phyloP scores from a whole-genome alignment of 1,284 basidiomycete genomes.

The Macrocybe sp. region DNA sequence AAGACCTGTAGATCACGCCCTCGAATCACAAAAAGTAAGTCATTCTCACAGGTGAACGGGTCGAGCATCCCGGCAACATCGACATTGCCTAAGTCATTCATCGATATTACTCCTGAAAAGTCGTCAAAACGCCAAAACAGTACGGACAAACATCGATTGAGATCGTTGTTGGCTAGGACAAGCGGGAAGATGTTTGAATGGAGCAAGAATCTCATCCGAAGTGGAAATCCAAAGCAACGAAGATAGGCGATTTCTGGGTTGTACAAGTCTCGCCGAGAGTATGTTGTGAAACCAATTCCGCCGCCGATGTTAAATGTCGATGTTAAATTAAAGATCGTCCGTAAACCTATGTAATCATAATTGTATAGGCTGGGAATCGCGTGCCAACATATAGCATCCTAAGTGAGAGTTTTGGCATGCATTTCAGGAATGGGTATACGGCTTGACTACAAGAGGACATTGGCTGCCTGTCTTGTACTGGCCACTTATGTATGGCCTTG shows the following conservation, averaged over 20 bases:
- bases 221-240: background rate
- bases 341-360: background rate
- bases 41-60: background rate
- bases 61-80: too few relatives aligned
- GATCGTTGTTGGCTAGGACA: slow-evolving; percentile 23
- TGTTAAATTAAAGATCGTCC: too few relatives aligned
- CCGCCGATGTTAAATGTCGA: too few relatives aligned
- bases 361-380: slow-evolving; percentile 1
- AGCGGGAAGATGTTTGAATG: slow-evolving; percentile 22
- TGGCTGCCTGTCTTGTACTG: slow-evolving; percentile 62
- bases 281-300: too few relatives aligned
- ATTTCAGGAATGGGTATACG: slow-evolving; percentile 8
- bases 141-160: slow-evolving; percentile 8
- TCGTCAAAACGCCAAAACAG: background rate
- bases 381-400: too few relatives aligned
- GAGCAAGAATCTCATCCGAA: slow-evolving; percentile 15
- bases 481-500: slow-evolving; percentile 61
- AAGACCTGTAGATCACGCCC: slow-evolving; percentile 6
- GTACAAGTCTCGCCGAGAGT: too few relatives aligned
- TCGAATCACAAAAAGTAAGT: slow-evolving; percentile 4
- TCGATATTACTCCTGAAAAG: slow-evolving; percentile 30
- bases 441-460: slow-evolving; percentile 52
- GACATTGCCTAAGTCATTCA: slow-evolving; percentile 28
- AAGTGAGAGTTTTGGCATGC: too few relatives aligned
- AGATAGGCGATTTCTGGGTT: too few relatives aligned